A percentile compares a stretch with the other conserved stretches of the same genome.
Evolutionary conservation across 768 basidiomycete genomes (phyloP).

Genomic region (Termitomyces sp.): DNA sequence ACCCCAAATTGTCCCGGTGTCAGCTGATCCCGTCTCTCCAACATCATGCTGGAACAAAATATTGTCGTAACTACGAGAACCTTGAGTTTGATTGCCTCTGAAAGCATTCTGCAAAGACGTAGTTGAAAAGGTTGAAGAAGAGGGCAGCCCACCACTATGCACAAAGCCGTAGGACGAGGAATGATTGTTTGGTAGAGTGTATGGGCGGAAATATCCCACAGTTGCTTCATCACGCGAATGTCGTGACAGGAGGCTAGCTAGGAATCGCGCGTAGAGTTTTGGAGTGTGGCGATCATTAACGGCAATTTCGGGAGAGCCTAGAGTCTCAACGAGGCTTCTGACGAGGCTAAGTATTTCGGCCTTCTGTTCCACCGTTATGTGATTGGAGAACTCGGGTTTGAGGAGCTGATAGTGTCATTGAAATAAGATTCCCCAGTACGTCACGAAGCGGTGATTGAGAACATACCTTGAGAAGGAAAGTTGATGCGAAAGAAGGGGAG

Average conservation of each 20-base stretch:
- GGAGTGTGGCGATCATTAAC: neutral
- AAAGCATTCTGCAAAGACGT: constrained; percentile 18
- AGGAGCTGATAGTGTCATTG: neutral
- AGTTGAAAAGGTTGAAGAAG: constrained; percentile 30
- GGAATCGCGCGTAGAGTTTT: neutral
- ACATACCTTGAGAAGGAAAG: too few species aligned
- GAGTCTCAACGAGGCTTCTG: neutral
- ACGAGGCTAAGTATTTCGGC: neutral
- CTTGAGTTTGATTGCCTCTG: constrained; percentile 19
- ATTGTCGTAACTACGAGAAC: constrained; percentile 15
- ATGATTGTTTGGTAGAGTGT: neutral
- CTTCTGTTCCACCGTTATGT: neutral
- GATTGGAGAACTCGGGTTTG: neutral
- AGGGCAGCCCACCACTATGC: neutral
- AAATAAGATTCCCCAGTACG: too few species aligned
- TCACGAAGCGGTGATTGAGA: too few species aligned
- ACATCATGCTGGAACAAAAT: constrained; percentile 15
- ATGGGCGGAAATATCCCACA: neutral
- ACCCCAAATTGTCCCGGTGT: constrained; percentile 33
- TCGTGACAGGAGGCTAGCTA: neutral
- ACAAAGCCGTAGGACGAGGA: neutral
- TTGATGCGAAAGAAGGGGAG: too few species aligned
- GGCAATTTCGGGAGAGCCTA: neutral
- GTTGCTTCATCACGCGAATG: neutral
- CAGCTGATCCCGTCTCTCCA: constrained; percentile 30